Evolutionary conservation across 352 stramenopile genomes (phyloP).

Genomic region (Phytophthora pseudosyringae): DNA sequence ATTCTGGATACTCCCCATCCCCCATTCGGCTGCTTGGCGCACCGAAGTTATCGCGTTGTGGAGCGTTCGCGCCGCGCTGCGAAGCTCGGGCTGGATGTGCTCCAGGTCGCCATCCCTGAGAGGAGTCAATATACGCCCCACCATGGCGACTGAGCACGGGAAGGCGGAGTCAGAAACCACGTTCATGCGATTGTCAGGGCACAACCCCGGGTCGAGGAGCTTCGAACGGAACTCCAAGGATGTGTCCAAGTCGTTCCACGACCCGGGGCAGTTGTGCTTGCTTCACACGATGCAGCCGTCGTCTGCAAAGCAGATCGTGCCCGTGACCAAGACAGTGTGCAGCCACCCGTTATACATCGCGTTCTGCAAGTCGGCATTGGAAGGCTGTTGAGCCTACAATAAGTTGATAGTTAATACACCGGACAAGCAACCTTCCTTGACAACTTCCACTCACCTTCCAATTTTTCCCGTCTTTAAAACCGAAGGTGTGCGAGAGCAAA

Average conservation of each 20-base stretch:
- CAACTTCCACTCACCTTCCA: conserved; percentile 2
- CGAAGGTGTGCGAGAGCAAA: conserved; percentile 30
- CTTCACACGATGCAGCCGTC: too few species aligned
- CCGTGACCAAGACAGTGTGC: background rate
- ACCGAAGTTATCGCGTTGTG: conserved; percentile 12
- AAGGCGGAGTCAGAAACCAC: conserved; percentile 3
- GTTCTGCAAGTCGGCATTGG: background rate
- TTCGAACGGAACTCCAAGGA: too few species aligned
- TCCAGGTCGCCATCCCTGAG: conserved; percentile 7
- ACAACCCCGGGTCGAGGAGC: conserved; percentile 14
- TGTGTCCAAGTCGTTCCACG: too few species aligned
- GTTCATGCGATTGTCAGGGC: conserved; percentile 1
- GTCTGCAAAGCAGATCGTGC: too few species aligned
- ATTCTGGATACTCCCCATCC: too few species aligned
- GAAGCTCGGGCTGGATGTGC: background rate
- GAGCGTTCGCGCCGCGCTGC: background rate
- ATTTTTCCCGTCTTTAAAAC: conserved; percentile 16
- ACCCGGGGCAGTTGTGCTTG: too few species aligned
- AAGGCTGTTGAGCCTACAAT: conserved; percentile 12
- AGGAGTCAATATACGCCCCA: background rate
- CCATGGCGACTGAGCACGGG: background rate
- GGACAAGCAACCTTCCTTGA: background rate
- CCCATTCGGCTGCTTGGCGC: background rate
- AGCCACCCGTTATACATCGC: conserved; percentile 11
- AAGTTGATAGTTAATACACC: background rate